Evolutionary conservation across 371 early-diverging fungal genomes (phyloP), one percentile per base, ranked within the genome.

Genomic region (Batrachochytrium dendrobatidis): DNA sequence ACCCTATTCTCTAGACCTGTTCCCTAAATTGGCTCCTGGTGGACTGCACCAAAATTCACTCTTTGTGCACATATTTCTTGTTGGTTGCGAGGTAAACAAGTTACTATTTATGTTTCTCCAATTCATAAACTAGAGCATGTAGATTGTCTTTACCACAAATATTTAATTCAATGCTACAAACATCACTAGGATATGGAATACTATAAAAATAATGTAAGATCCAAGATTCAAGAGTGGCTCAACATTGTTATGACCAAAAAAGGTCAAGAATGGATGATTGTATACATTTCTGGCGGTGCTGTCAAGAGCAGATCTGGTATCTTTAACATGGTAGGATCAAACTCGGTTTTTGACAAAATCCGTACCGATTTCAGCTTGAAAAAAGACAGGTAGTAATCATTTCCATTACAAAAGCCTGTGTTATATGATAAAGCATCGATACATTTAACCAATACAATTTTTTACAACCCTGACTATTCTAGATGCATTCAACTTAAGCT

Each of bases 191-290:
- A 96, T 61, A 79, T 79, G 34, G 95, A 96, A 45, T 62, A 74
- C 1, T 94, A 95, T 76, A 90, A 86, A 62, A 75, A 74, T 6
- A 77, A 75, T 15, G 81, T 91, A 8, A 74, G 81, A 49, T 83
- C 83, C 43, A 87, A 87, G 53, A 87, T 92, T 59, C 80, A 87
- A 31, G 80, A 83, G 4, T 97, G 96, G 96, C 72, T 90, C 8
- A 84, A 85, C 52, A 68, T 80, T 10, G 83, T 90, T 18, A 74
- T 77, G 15, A 74, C 80, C 20, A 87, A 88, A 59, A 89, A 88
- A 75, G 87, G 86, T 58, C 91, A 92, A 69, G 94, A 92, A 70
- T 94, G 94, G 93, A 65, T 92, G 33, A 85, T 95, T 56, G 87
- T 94, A 4, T 88, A 92, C 69, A 79, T 94, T 7, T 79, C 86